These are phyloP conservation scores for Dioszegia crocea DNA, from an alignment of 768 basidiomycete species.

Conservation along the genomic window DNA sequence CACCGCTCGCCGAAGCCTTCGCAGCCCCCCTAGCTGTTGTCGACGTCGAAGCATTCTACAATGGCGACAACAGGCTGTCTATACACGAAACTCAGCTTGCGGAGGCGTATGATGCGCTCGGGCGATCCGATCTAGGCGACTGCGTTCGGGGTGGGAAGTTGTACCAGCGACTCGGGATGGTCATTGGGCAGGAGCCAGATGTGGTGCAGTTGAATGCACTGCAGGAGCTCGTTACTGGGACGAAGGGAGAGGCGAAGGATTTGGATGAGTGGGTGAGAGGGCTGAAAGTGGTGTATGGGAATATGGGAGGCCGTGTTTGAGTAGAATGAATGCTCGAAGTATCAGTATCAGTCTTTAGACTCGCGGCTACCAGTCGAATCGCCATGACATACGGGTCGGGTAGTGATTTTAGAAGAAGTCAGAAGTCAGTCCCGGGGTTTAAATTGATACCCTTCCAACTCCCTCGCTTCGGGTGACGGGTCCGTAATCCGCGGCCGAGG, in stretches of 20 bases:
- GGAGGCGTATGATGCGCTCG: slow-evolving; percentile 4
- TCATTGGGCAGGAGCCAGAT: not conserved
- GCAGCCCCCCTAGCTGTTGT: not conserved
- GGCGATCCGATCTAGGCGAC: slow-evolving; percentile 8
- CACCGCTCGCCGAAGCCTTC: slow-evolving; percentile 8
- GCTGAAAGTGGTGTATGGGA: too few relatives aligned
- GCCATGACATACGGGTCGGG: too few relatives aligned
- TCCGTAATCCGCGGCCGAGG: not conserved
- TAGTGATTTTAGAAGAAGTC: too few relatives aligned
- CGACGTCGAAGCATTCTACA: not conserved
- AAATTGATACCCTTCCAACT: too few relatives aligned
- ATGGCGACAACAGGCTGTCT: not conserved
- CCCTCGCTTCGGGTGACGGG: too few relatives aligned
- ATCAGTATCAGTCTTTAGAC: too few relatives aligned
- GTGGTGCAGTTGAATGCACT: not conserved
- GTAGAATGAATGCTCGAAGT: too few relatives aligned
- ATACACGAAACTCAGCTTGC: not conserved
- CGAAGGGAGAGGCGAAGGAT: not conserved
- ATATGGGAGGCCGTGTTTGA: too few relatives aligned
- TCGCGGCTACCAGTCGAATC: too few relatives aligned
- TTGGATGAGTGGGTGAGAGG: not conserved
- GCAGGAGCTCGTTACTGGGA: not conserved
- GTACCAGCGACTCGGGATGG: not conserved
- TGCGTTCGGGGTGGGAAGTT: slow-evolving; percentile 16
- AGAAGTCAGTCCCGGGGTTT: too few relatives aligned